Base-by-base conservation (phyloP, 345 rosid species). In the Laguncularia racemosa region DNA sequence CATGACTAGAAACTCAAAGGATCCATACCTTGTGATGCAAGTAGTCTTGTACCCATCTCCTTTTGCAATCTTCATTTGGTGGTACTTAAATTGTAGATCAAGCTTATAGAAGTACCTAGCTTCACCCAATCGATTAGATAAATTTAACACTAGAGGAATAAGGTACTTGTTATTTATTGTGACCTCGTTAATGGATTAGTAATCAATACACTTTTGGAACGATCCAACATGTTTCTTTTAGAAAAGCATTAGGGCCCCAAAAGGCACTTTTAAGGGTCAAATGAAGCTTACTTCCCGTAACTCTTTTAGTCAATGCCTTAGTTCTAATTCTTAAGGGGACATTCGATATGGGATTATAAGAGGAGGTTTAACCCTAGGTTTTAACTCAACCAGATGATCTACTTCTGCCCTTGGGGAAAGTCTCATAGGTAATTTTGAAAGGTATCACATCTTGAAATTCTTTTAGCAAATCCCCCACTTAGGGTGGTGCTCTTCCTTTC, bases 161-260 rank as follows among this genome's bases (percentile, higher is more conserved):
- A 23, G 57, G 13, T 43, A 65, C 16, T 66, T 65, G 3, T 65
- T 58, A 23, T 58, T 65, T 9, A 65, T 13, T 15, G 52, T 65
- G 4, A 65, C 52, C 26, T 65, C 57, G 52, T 65, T 65, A 1
- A 65, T 44, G 6, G 52, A 52, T 1, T 28, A 19, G 18, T 62
- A 53, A 9, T 62, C 52, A 17, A 53, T 15, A 23, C 56, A 51
- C 6, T 38, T 10, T 0, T 38, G 38, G 2, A 61, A 13, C 0
- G 21, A 14, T 2, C 44, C 65, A 44, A 43, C 18, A 1, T 51
- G 50, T 2, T 61, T 61, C 43, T 20, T 20, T 12, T 51, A 57
- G 15, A 61, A 61, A 2, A 52, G 2, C 12, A 2, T 6, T 1
- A 23, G 28, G 28, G 28, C 28, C 5, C 28, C 2, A 23, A 23